Evolutionary conservation across 1,284 basidiomycete genomes (phyloP).

Genomic region (Moniliophthora roreri): DNA sequence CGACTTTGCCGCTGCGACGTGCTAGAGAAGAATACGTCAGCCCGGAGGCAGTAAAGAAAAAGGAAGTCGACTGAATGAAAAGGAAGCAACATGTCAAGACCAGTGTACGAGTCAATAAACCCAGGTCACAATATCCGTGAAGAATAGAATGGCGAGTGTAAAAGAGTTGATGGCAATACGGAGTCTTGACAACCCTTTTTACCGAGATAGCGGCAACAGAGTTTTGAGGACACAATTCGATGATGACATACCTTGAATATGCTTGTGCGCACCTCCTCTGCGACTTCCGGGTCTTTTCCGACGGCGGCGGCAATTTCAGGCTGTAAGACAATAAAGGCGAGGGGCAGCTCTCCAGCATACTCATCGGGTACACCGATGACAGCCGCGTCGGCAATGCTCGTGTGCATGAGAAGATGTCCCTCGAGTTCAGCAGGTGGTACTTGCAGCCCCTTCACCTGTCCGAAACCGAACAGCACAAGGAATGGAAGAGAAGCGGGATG

Average conservation of each 20-base stretch:
- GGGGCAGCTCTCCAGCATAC: slow-evolving; percentile 21
- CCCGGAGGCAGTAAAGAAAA: too few species aligned
- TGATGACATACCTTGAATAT: slow-evolving; percentile 18
- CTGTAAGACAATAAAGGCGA: slow-evolving; percentile 27
- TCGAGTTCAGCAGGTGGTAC: slow-evolving; percentile 17
- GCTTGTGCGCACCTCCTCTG: slow-evolving; percentile 10
- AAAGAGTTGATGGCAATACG: too few species aligned
- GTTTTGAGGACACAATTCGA: background rate
- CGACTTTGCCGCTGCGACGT: slow-evolving; percentile 55
- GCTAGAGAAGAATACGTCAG: slow-evolving; percentile 37
- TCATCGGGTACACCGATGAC: slow-evolving; percentile 21
- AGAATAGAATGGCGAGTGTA: too few species aligned
- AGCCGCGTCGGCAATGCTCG: slow-evolving; percentile 21
- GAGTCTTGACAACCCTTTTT: too few species aligned
- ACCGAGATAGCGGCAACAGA: background rate
- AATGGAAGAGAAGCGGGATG: background rate
- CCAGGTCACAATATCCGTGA: too few species aligned
- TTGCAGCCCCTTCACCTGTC: slow-evolving; percentile 17
- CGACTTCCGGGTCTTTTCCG: slow-evolving; percentile 4
- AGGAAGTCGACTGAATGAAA: too few species aligned
- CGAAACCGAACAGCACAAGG: too few species aligned
- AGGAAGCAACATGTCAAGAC: too few species aligned
- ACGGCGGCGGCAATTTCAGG: slow-evolving; percentile 8
- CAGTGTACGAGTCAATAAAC: too few species aligned
- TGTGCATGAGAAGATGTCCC: slow-evolving; percentile 23